Evolutionary conservation across 2,329 filamentous ascomycete genomes (phyloP), one percentile per base, ranked within the genome.

Genomic region (Trichoderma gracile): DNA sequence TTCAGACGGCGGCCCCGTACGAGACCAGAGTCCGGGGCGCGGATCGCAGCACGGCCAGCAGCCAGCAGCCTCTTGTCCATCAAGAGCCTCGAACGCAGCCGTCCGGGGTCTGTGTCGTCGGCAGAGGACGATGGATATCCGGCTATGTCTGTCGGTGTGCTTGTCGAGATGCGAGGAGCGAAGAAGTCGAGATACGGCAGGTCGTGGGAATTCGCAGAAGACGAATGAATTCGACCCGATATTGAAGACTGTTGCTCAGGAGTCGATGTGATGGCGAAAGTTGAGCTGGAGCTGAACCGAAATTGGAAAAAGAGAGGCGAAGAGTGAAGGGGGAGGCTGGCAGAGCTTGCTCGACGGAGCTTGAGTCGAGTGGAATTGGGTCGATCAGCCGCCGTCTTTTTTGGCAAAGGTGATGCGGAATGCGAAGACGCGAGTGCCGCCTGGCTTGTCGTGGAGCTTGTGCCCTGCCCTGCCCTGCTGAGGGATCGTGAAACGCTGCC

Each of bases 1-100:
- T 71, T 69, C 69, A 70, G 71, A 71, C 71, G 66, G 68, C 67
- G 71, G 71, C 61, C 71, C 69, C 69, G 60, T 60, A 53, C n/a
- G 69, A 72, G 72, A 70, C 69, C 70, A 69, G 64, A 69, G 71
- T 70, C 71, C 63, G 66, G 67, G 68, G 69, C 71, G 71, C 68
- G 68, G 70, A 70, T 66, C 69, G 69, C 71, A 71, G 71, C 71
- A 72, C 69, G 67, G 73, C 76, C 73, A 71, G 70, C 71, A 71
- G 72, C 72, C 75, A 75, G 72, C 69, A 71, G 73, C 73, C 71
- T 70, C 71, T 68, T 72, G 74, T 76, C 75, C 76, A 77, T 78
- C 70, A 75, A 78, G 73, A 71, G 68, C 66, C 70, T 55, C 61
- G 42, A 64, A 64, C 61, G 25, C 47, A 46, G 46, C 30, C 23